A percentile compares a stretch with the other conserved stretches of the same genome.
Evolutionary conservation across 2,329 filamentous ascomycete genomes (phyloP).

Genomic region (Truncatella angustata): DNA sequence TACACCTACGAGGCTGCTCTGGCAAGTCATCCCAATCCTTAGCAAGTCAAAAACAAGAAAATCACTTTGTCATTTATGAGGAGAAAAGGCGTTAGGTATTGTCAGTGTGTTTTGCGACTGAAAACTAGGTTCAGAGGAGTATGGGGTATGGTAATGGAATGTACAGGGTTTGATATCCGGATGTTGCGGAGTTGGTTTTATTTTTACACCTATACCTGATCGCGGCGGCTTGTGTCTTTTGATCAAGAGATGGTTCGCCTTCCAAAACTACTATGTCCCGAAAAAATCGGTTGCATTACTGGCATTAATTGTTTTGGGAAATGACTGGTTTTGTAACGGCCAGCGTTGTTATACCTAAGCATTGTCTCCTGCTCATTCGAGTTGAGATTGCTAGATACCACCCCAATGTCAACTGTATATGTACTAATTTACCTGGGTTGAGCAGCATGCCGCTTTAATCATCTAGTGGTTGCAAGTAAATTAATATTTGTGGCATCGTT

Average conservation of each 20-base stretch:
- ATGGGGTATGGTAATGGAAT: conserved; percentile 1
- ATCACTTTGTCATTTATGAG: not conserved
- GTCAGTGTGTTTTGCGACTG: conserved; percentile 7
- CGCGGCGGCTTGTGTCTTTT: not conserved
- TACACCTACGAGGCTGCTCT: too few species aligned
- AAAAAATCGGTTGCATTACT: not conserved
- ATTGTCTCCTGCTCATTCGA: too few species aligned
- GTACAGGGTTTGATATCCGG: conserved; percentile 5
- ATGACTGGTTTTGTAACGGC: too few species aligned
- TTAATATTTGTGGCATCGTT: too few species aligned
- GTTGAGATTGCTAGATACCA: too few species aligned
- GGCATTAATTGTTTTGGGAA: not conserved
- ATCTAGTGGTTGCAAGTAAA: not conserved
- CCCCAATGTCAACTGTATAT: not conserved
- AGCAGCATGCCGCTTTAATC: too few species aligned
- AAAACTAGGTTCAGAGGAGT: not conserved
- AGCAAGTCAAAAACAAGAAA: too few species aligned
- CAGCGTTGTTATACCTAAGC: too few species aligned
- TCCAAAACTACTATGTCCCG: not conserved
- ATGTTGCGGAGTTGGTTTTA: conserved; percentile 6
- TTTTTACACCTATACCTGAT: not conserved
- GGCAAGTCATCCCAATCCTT: too few species aligned
- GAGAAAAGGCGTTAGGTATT: conserved; percentile 1
- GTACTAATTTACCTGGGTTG: not conserved
- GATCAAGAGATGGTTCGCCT: not conserved